Evolutionary conservation across 2,329 filamentous ascomycete genomes (phyloP).

Genomic region (Calonectria hongkongensis): DNA sequence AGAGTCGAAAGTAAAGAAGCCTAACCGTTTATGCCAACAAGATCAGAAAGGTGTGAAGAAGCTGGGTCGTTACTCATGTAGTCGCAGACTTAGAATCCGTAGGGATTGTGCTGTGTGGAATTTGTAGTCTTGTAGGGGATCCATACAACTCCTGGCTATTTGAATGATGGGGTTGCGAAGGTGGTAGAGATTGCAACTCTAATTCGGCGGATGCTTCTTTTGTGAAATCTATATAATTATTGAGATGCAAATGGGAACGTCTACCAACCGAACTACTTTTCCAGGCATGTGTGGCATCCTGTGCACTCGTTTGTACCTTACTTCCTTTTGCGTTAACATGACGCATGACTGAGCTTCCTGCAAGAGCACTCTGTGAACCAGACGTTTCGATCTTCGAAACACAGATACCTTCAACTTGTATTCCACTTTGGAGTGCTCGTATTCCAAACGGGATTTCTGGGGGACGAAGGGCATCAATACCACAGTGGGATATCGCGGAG

Average conservation of each 20-base stretch:
- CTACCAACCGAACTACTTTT: no score
- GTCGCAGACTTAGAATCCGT: no score
- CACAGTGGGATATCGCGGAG: conserved; percentile 73
- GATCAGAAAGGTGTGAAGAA: not conserved
- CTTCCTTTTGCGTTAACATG: conserved; percentile 29
- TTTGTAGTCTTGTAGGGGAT: not conserved
- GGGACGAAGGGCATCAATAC: conserved; percentile 61
- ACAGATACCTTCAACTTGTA: conserved; percentile 91
- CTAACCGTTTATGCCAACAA: not conserved
- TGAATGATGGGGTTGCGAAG: no score
- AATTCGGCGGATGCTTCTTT: no score
- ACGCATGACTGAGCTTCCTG: conserved; percentile 50
- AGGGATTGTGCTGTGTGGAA: no score
- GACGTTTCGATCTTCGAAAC: conserved; percentile 73
- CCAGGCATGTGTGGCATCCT: not conserved
- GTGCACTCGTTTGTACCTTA: no score
- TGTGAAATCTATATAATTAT: not conserved
- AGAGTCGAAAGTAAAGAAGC: not conserved
- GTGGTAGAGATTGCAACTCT: no score
- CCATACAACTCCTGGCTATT: not conserved
- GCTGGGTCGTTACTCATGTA: no score
- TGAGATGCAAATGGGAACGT: not conserved
- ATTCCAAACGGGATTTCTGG: conserved; percentile 89
- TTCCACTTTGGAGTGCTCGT: conserved; percentile 87
- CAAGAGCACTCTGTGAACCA: conserved; percentile 48